Evolutionary conservation across 768 basidiomycete genomes (phyloP).

Genomic region (Chalciporus sphaerocephalus): DNA sequence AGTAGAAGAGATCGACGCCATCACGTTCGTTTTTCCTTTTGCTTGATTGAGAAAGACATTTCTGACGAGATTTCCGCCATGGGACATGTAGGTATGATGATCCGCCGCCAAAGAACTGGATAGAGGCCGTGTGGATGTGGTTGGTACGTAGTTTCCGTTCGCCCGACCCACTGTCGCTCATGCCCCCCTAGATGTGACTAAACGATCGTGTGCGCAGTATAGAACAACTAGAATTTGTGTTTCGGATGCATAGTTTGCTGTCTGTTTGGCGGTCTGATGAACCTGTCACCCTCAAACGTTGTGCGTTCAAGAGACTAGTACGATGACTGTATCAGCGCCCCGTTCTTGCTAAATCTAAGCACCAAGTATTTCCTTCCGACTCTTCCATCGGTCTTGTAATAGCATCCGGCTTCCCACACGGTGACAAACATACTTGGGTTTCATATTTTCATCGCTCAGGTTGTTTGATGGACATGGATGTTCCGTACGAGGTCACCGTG

Average conservation of each 20-base stretch:
- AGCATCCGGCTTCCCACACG: no score
- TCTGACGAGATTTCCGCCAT: not conserved
- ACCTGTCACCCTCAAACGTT: not conserved
- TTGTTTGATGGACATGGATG: no score
- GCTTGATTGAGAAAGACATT: not conserved
- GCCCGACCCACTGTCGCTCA: not conserved
- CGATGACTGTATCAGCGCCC: no score
- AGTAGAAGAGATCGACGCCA: slow-evolving; percentile 14
- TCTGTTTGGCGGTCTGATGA: no score
- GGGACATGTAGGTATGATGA: slow-evolving; percentile 13
- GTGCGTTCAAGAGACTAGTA: not conserved
- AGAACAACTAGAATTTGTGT: not conserved
- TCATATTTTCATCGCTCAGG: no score
- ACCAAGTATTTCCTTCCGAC: no score
- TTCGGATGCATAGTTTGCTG: no score
- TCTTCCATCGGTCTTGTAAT: no score
- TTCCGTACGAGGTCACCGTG: no score
- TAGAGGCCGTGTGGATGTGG: slow-evolving; percentile 18
- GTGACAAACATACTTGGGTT: no score
- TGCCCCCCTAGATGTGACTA: slow-evolving; percentile 8
- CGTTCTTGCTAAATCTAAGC: no score
- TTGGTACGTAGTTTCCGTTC: slow-evolving; percentile 11
- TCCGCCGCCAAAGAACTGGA: slow-evolving; percentile 18
- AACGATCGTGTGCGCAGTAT: not conserved
- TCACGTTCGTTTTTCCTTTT: slow-evolving; percentile 11